A percentile compares a stretch with the other conserved stretches of the same genome.
phyloP scores from a whole-genome alignment of 2,329 filamentous ascomycete genomes.

The Clarireedia sp. region DNA sequence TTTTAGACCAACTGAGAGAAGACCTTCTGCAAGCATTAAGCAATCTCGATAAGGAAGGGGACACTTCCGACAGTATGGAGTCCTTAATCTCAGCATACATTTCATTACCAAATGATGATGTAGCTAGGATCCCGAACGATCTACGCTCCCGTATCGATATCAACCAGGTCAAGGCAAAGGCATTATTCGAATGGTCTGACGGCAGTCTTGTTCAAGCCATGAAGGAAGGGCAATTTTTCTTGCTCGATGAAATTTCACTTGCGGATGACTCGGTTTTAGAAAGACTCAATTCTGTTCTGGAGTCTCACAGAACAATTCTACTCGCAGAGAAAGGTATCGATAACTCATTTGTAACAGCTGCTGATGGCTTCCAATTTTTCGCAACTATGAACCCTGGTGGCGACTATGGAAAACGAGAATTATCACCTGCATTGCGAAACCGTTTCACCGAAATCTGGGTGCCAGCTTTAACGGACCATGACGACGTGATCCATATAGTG shows the following conservation, averaged over 20 bases:
- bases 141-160: constrained; percentile 33
- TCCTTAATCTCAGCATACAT: constrained; percentile 38
- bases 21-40: constrained; percentile 47
- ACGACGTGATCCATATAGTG: constrained; percentile 85
- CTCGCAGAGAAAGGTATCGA: constrained; percentile 88
- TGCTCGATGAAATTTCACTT: constrained; percentile 95
- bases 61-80: constrained; percentile 53
- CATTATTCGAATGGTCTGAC: constrained; percentile 93
- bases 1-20: constrained; percentile 57
- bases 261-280: constrained; percentile 97
- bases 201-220: constrained; percentile 91
- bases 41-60: constrained; percentile 37
- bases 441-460: constrained; percentile 99
- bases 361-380: constrained; percentile 83
- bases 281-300: constrained; percentile 90
- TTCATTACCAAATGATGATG: constrained; percentile 39
- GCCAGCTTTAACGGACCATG: constrained; percentile 71
- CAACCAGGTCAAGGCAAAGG: constrained; percentile 59
- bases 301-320: constrained; percentile 76
- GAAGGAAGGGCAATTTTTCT: constrained; percentile 80
- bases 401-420: constrained; percentile 95
- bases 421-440: constrained; percentile 90
- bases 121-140: constrained; percentile 27
- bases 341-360: constrained; percentile 70
- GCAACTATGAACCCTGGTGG: constrained; percentile 99